Evolutionary conservation across 2,329 filamentous ascomycete species (phyloP), one percentile per base, ranked within the genome.

Genomic region (Alternaria arborescens): DNA sequence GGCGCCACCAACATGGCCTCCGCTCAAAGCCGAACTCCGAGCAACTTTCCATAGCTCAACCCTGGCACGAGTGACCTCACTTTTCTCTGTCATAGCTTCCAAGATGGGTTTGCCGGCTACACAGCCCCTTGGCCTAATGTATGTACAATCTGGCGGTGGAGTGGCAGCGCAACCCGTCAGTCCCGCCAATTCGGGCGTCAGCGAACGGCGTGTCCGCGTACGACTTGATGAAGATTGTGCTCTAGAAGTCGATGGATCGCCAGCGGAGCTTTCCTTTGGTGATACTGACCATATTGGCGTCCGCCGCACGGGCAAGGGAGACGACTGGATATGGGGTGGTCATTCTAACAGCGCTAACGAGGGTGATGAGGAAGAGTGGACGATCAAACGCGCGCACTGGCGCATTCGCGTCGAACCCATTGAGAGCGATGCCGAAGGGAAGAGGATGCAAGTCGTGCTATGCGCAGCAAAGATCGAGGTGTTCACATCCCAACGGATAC

Each of bases 61-160:
- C 5, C 90, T 90, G 66, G 84, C 87, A 11, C 86, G 92, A 53
- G 84, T 97, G 18, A 85, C 88, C 0, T 89, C 88, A 55, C 82
- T 97, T 6, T 87, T 96, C 66, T 89, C 92, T 69, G 89, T 97
- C 8, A 85, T 97, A n/a, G 88, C 91, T 2, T 89, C 89, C 34
- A 96, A 94, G 76, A 86, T 95, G 67, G 91, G 89, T 64, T 77
- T 93, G 6, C 87, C 90, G 0, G 78, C 81, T 14, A 82, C 81
- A 10, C 79, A 83, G 22, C 87, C 90, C 0, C 78, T 91, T 1
- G 89, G 90, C 8, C 79, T 91, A 38, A 83, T 91, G 76, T 89
- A 91, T 86, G 81, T 86, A 48, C 83, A 86, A 4, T 74, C 74
- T 2, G 79, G 78, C n/a, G 88, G 87, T n/a, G 88, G 86, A 11